Evolutionary conservation across 2,329 filamentous ascomycete genomes (phyloP), one percentile per base, ranked within the genome.

Genomic region (Fusarium nematophilum): DNA sequence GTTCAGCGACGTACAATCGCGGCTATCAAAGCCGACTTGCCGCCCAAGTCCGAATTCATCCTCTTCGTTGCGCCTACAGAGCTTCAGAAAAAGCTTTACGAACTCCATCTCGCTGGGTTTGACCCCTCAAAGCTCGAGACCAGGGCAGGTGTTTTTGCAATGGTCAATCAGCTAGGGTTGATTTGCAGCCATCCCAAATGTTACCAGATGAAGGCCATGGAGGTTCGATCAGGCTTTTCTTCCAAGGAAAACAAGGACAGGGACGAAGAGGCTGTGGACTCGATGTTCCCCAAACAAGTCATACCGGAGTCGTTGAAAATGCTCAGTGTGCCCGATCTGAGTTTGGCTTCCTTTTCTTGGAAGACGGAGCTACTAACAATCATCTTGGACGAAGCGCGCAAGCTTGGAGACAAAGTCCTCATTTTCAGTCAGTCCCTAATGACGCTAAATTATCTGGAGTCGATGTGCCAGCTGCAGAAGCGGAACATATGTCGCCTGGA

Each of bases 41-140:
- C 90, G 3, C 78, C 80, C 0, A 97, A 97, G 72, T 84, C 83
- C 7, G 93, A 97, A 70, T 97, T 94, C 69, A 84, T 96, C 25
- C 83, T 97, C 47, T 90, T 83, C 3, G 79, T 97, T 6, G 85
- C 89, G 6, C 78, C 95, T 9, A 91, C 90, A 0, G 66, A 77
- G 0, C 40, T 90, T 1, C 93, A 97, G 73, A 76, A 73, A 36
- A 67, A 77, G 3, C 81, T 88, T 0, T 97, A 97, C 72, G 63
- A 76, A 27, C 57, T 70, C 5, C 85, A 81, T 60, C 69, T 85
- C 14, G 45, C 66, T 29, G 63, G 59, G n/a, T 11, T 67, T 30
- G 17, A 21, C 21, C 26, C 4, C 40, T 36, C 6, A 50, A 38
- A 30, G 50, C 42, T 14, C 30, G 42, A 9, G 37, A 43, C 6